These are phyloP conservation scores for Yamadazyma aaseri DNA, from an alignment of 1,139 yeast genomes.

Conservation along the genomic window DNA sequence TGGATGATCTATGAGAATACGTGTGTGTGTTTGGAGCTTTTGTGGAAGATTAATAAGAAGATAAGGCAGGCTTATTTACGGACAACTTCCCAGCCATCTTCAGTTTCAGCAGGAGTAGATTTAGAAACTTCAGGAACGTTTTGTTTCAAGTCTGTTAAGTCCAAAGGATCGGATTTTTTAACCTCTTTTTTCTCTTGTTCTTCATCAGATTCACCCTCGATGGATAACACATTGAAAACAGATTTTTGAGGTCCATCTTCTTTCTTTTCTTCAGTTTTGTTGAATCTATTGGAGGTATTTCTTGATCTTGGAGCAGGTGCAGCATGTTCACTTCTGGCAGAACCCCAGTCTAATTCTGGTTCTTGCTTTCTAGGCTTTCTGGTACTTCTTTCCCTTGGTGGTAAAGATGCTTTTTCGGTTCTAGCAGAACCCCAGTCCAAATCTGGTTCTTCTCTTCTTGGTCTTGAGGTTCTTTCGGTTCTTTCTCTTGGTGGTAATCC, in stretches of 20 bases:
- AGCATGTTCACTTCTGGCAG: slow-evolving; percentile 42
- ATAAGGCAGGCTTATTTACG: no score
- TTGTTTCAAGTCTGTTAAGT: slow-evolving; percentile 29
- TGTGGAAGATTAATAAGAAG: no score
- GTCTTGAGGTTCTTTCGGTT: slow-evolving; percentile 38
- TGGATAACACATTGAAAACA: slow-evolving; percentile 62
- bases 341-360: slow-evolving; percentile 60
- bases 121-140: slow-evolving; percentile 45
- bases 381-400: slow-evolving; percentile 24
- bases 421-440: slow-evolving; percentile 57
- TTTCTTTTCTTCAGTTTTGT: slow-evolving; percentile 9
- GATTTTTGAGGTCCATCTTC: slow-evolving; percentile 51
- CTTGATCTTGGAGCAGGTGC: slow-evolving; percentile 40
- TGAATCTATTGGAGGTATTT: slow-evolving; percentile 44
- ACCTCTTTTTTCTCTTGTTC: slow-evolving; percentile 34
- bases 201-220: slow-evolving; percentile 58
- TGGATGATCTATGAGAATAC: no score
- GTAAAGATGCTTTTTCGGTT: slow-evolving; percentile 26
- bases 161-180: slow-evolving; percentile 3
- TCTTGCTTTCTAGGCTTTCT: slow-evolving; percentile 46
- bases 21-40: no score
- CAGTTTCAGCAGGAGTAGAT: slow-evolving; percentile 31
- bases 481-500: slow-evolving; percentile 42
- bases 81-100: slow-evolving; percentile 58
- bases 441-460: slow-evolving; percentile 46